Base-by-base conservation (phyloP, 2,329 filamentous ascomycete species). In the Cladophialophora bantiana region DNA sequence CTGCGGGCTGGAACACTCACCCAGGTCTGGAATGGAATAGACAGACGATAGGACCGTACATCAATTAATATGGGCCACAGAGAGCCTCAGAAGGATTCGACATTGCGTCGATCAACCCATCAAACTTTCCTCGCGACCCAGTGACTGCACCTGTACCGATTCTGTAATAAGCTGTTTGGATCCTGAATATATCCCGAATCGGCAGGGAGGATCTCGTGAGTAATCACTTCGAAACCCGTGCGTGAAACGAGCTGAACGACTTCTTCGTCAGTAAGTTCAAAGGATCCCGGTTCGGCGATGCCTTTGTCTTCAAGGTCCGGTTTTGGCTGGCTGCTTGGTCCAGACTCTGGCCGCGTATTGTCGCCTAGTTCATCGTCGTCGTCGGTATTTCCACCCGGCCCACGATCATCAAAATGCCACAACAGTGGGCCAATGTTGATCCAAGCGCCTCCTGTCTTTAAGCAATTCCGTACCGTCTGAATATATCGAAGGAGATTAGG, bases 401-500 rank as follows among this genome's bases (percentile, higher is more conserved):
- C 84, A 50, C 89, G 86, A 71, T 93, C 90, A 76, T 96, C 93
- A 77, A 96, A 98, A 78, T 99, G 96, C 95, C 95, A 99, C 48
- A 98, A 82, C 62, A 99, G 80, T 0, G 95, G 95, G 0, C 95
- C 95, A 31, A 96, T 82, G 75, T 99, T 99, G 75, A 97, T 86
- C 83, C 96, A 91, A 3, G 96, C 74, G 0, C 95, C 95, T 32
- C 90, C 91, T 0, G 87, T 83, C 71, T 86, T 88, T 58, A 99
- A 84, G 74, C 94, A 96, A 75, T 91, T 86, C 50, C 81, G 82
- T 62, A 98, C 91, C 1, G 93, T 89, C 75, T 96, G 89, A 38
- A 99, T 87, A 76, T 99, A 99, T 1, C 90, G 87, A 62, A 98
- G 90, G 36, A 97, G 77, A 76, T 99, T 98, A 1, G 94, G 94